phyloP scores from a whole-genome alignment of 148 eudicot species.

The Fagopyrum homotropicum region DNA sequence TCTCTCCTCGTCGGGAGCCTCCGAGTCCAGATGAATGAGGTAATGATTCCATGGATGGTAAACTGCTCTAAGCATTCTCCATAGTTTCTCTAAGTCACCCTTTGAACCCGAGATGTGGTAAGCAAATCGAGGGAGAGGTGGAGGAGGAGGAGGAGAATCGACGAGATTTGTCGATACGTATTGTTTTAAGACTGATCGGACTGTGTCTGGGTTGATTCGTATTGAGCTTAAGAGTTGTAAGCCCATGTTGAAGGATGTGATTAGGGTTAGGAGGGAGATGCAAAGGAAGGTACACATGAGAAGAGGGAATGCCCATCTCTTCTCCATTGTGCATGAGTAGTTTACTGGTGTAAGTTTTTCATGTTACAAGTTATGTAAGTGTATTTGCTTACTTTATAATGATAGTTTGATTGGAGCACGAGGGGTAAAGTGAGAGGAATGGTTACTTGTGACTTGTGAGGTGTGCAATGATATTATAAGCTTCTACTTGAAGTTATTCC shows the following conservation, averaged over 20 bases:
- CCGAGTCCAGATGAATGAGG: constrained; percentile 75
- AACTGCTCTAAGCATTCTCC: constrained; percentile 61
- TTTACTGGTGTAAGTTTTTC: background rate
- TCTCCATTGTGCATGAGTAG: constrained; percentile 32
- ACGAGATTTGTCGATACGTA: constrained; percentile 37
- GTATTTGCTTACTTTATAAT: background rate
- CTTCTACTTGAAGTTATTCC: constrained; percentile 1
- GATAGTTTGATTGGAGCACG: background rate
- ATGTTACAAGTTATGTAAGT: too few species aligned
- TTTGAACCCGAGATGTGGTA: constrained; percentile 80
- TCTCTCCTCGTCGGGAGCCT: constrained; percentile 61
- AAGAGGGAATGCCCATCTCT: constrained; percentile 73
- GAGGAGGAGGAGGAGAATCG: constrained; percentile 32
- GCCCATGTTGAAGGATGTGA: constrained; percentile 71
- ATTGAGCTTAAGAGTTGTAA: constrained; percentile 24
- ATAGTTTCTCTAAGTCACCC: constrained; percentile 76
- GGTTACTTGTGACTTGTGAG: too few species aligned
- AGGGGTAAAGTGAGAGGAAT: background rate
- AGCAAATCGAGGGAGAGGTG: constrained; percentile 61
- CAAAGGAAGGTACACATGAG: constrained; percentile 51
- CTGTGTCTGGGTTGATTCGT: constrained; percentile 26
- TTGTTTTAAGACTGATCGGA: constrained; percentile 48
- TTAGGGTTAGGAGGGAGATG: constrained; percentile 40
- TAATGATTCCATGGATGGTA: constrained; percentile 87
- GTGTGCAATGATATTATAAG: background rate